phyloP scores from a whole-genome alignment of 495 filamentous ascomycete species.

The Bombardia bombarda region DNA sequence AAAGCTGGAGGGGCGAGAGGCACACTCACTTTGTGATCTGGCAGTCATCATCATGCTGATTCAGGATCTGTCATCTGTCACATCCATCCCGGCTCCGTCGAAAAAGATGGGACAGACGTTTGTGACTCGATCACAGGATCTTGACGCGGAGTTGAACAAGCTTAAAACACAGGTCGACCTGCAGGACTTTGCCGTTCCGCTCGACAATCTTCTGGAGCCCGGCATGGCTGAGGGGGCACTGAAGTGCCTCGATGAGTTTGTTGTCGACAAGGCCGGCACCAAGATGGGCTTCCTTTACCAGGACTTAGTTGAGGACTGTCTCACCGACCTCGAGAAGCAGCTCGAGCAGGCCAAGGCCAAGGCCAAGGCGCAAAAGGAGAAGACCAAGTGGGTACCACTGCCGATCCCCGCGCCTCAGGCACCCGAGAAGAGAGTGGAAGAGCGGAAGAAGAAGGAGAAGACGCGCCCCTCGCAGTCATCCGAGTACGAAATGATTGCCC shows the following conservation, averaged over 20 bases:
- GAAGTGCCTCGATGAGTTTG: conserved; percentile 22
- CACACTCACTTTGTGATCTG: conserved; percentile 18
- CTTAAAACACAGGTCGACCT: conserved; percentile 25
- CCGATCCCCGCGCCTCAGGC: conserved; percentile 5
- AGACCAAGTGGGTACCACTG: conserved; percentile 1
- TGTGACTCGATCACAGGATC: conserved; percentile 14
- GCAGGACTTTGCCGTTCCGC: conserved; percentile 21
- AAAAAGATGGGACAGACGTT: conserved; percentile 23
- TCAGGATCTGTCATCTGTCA: conserved; percentile 12
- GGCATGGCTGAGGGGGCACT: conserved; percentile 26
- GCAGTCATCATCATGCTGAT: conserved; percentile 20
- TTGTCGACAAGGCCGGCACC: conserved; percentile 25
- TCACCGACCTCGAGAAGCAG: conserved; percentile 15
- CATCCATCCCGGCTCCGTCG: conserved; percentile 18
- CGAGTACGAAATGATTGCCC: conserved; percentile 19
- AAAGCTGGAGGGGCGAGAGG: conserved; percentile 13
- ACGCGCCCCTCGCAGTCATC: conserved; percentile 25
- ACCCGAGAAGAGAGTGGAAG: conserved; percentile 8
- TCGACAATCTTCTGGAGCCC: conserved; percentile 28
- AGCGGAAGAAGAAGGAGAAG: conserved; percentile 28
- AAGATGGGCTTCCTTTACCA: conserved; percentile 29
- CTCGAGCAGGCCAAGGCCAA: conserved; percentile 11
- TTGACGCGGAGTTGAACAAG: conserved; percentile 19
- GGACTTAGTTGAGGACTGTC: conserved; percentile 22
- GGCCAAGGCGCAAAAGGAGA: not conserved